These are phyloP conservation scores for Lachnum nothofagi DNA, from an alignment of 2,329 filamentous ascomycete genomes.

Conservation along the genomic window DNA sequence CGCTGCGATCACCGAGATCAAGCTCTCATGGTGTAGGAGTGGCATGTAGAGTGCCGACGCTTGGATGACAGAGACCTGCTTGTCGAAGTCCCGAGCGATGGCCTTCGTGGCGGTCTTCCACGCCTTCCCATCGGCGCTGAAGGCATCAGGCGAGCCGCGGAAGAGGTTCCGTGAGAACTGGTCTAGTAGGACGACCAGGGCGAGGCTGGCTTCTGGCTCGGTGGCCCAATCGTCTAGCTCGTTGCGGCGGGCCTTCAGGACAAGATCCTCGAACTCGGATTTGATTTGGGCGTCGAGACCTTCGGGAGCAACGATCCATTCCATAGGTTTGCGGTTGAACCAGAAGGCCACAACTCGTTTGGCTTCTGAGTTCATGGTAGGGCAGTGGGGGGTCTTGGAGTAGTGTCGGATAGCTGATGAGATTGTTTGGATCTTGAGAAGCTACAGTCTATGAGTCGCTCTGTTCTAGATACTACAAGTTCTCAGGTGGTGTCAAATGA, in stretches of 20 bases:
- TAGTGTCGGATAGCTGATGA: no score
- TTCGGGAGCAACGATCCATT: conserved; percentile 2
- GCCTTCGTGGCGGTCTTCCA: conserved; percentile 1
- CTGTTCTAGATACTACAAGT: no score
- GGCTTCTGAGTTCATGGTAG: conserved; percentile 1
- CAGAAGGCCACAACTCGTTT: conserved; percentile 1
- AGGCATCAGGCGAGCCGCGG: conserved; percentile 29
- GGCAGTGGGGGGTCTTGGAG: not conserved
- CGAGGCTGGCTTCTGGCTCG: conserved; percentile 25
- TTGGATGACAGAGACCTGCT: conserved; percentile 1
- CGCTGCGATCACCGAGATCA: not conserved
- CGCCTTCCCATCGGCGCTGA: conserved; percentile 9
- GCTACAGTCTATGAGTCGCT: no score
- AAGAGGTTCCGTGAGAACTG: conserved; percentile 36
- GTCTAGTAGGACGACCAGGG: conserved; percentile 34
- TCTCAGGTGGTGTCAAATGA: no score
- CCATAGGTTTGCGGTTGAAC: conserved; percentile 5
- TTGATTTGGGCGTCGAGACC: conserved; percentile 5
- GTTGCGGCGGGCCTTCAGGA: conserved; percentile 1
- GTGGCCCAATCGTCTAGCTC: conserved; percentile 3
- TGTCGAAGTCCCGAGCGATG: conserved; percentile 4
- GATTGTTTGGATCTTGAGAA: no score
- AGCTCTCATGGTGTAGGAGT: conserved; percentile 2
- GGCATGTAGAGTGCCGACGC: not conserved
- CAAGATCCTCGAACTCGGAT: conserved; percentile 3